phyloP scores from a whole-genome alignment of 306 rosid genomes.

The Herpetospermum pedunculosum region DNA sequence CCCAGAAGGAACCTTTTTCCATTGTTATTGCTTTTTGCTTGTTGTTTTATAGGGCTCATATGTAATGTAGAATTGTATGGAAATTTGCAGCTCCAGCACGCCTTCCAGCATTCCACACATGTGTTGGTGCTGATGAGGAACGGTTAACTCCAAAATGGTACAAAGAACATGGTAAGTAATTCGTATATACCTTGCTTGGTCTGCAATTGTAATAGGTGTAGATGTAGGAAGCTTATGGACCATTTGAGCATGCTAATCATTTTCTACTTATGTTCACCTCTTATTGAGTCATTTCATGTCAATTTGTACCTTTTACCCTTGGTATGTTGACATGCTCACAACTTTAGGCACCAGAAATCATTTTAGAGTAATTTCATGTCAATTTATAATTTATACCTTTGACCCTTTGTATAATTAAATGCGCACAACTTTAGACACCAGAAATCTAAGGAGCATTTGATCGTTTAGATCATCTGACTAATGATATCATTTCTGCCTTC shows the following conservation, averaged over 20 bases:
- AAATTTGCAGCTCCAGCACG: slow-evolving; percentile 58
- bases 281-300: neutral
- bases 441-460: neutral
- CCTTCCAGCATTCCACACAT: slow-evolving; percentile 93
- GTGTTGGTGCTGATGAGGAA: slow-evolving; percentile 92
- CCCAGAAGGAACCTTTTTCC: neutral
- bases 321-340: neutral
- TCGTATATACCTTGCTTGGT: slow-evolving; percentile 9
- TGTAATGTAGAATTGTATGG: slow-evolving; percentile 15
- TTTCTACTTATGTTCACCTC: neutral
- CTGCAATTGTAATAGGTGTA: neutral
- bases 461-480: neutral
- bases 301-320: neutral
- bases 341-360: neutral
- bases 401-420: neutral
- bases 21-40: neutral
- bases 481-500: neutral
- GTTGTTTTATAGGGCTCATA: neutral
- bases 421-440: neutral
- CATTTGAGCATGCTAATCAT: neutral
- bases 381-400: neutral
- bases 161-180: slow-evolving; percentile 73
- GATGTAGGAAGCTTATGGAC: neutral
- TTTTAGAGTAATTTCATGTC: too few relatives aligned
- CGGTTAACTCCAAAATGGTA: slow-evolving; percentile 94